Evolutionary conservation across 73 alveolate species (phyloP).

Genomic region (Blepharisma stoltei): DNA sequence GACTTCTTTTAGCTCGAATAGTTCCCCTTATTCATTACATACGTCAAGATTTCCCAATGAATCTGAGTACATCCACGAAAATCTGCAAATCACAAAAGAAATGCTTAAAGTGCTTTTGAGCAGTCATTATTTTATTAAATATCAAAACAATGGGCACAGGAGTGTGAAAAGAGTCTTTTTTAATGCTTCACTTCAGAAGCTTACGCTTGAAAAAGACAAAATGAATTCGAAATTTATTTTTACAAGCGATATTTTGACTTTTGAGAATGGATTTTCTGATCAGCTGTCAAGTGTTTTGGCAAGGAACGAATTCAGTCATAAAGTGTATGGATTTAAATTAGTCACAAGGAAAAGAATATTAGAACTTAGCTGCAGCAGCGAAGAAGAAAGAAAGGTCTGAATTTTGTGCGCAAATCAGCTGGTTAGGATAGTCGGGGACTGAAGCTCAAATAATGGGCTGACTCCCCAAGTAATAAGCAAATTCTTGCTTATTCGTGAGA

Average conservation of each 20-base stretch:
- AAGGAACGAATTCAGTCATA: not conserved
- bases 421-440: not conserved
- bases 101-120: too few species aligned
- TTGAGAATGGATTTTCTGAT: not conserved
- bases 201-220: conserved; percentile 3
- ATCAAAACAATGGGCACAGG: not conserved
- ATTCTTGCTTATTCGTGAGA: not conserved
- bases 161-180: not conserved
- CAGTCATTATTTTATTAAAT: conserved; percentile 15
- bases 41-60: too few species aligned
- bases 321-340: conserved; percentile 7
- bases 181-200: not conserved
- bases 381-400: not conserved
- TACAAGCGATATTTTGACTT: not conserved
- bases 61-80: too few species aligned
- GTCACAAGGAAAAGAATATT: conserved; percentile 14
- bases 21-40: too few species aligned
- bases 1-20: too few species aligned
- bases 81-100: too few species aligned
- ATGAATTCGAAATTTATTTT: not conserved
- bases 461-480: not conserved
- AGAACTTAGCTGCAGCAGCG: not conserved
- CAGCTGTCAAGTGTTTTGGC: not conserved
- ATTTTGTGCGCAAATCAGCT: not conserved
- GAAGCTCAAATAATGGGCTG: conserved; percentile 15